Evolutionary conservation across 2,329 filamentous ascomycete species (phyloP).

Genomic region (Stachybotrys echinatus): DNA sequence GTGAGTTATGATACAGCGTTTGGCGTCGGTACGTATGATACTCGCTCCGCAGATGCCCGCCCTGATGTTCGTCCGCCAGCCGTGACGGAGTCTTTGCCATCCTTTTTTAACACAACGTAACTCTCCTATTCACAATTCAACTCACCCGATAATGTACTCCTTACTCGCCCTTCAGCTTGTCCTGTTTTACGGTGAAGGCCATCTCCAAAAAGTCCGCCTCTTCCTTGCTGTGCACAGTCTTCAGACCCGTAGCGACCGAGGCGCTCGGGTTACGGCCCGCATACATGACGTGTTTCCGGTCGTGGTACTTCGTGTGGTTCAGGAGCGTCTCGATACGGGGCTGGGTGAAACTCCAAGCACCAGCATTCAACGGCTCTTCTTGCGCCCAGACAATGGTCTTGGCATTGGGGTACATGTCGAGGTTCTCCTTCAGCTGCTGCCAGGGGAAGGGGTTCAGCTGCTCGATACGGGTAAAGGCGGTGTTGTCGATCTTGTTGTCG

Average conservation of each 20-base stretch:
- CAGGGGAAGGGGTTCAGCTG: constrained; percentile 99
- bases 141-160: constrained; percentile 3
- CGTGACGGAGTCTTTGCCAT: no score
- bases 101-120: background rate
- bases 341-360: constrained; percentile 96
- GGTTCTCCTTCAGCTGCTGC: constrained; percentile 93
- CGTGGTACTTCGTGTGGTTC: constrained; percentile 87
- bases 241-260: constrained; percentile 88
- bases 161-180: constrained; percentile 66
- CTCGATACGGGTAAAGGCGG: constrained; percentile 92
- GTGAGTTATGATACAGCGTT: constrained; percentile 26
- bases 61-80: background rate
- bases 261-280: constrained; percentile 91
- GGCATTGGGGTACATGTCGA: constrained; percentile 94
- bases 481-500: constrained; percentile 79
- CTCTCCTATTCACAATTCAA: constrained; percentile 1
- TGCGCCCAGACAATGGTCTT: constrained; percentile 97
- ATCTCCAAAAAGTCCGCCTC: constrained; percentile 74
- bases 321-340: constrained; percentile 94
- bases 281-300: constrained; percentile 95
- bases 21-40: constrained; percentile 5
- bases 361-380: constrained; percentile 96
- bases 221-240: constrained; percentile 84
- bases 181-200: constrained; percentile 60
- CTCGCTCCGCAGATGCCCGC: background rate